phyloP scores from a whole-genome alignment of 345 rosid species.

The Gynandropsis gynandra region DNA sequence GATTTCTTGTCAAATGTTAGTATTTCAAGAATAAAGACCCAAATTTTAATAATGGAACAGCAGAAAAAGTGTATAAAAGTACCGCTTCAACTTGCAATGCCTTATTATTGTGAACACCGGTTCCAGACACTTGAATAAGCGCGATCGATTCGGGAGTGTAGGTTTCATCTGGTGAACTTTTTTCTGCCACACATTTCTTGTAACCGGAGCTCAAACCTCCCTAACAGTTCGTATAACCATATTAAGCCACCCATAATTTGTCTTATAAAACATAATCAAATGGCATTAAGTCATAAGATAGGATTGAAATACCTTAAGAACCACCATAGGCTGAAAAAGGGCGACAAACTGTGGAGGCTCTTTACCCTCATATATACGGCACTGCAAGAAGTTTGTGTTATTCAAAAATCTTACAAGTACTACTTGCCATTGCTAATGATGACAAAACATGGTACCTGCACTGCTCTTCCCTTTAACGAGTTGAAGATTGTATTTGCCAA shows the following conservation, averaged over 20 bases:
- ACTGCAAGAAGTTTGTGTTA: conserved; percentile 43
- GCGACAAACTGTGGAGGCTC: conserved; percentile 96
- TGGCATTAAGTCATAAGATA: conserved; percentile 7
- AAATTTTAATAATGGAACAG: conserved; percentile 11
- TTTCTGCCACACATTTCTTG: conserved; percentile 58
- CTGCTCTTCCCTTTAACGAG: conserved; percentile 88
- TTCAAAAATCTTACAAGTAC: conserved; percentile 4
- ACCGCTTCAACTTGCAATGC: conserved; percentile 83
- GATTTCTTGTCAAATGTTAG: neutral
- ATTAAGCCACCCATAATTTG: conserved; percentile 14
- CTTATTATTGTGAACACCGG: conserved; percentile 64
- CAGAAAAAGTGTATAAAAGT: conserved; percentile 20
- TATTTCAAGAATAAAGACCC: conserved; percentile 3
- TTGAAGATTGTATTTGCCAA: conserved; percentile 70
- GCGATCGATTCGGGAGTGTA: conserved; percentile 63
- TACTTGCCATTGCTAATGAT: conserved; percentile 4
- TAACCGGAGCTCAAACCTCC: conserved; percentile 95
- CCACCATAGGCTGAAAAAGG: conserved; percentile 82
- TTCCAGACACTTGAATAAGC: conserved; percentile 79
- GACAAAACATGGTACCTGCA: conserved; percentile 53
- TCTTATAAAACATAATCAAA: conserved; percentile 11
- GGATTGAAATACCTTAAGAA: conserved; percentile 62
- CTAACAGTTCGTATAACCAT: conserved; percentile 34
- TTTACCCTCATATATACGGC: conserved; percentile 78
- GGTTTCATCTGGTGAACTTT: conserved; percentile 60